phyloP scores from a whole-genome alignment of 768 basidiomycete genomes.

The Lentinula raphanica region DNA sequence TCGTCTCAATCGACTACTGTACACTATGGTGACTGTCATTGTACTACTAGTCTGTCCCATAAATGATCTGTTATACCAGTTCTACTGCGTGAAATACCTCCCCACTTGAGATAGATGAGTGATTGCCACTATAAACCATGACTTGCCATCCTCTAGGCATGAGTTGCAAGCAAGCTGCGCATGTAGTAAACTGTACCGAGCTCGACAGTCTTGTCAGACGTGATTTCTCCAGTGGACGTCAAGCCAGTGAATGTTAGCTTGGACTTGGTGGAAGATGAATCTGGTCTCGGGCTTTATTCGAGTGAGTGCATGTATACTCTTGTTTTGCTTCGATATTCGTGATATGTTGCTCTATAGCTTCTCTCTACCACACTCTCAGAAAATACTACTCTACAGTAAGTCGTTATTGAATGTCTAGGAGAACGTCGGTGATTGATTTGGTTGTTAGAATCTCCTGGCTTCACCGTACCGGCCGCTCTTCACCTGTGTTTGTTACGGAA shows the following conservation, averaged over 20 bases:
- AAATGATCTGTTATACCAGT: no score
- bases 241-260: constrained; percentile 13
- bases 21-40: no score
- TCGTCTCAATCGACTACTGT: no score
- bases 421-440: background rate
- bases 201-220: constrained; percentile 12
- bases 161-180: no score
- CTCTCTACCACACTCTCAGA: background rate
- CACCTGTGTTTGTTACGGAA: background rate
- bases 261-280: background rate
- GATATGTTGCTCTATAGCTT: background rate
- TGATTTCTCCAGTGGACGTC: constrained; percentile 12
- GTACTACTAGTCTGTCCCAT: no score
- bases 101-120: no score
- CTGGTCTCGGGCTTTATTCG: constrained; percentile 9
- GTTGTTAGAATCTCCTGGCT: constrained; percentile 6
- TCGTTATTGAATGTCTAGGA: background rate
- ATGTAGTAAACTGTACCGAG: constrained; percentile 20
- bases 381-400: background rate
- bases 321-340: background rate
- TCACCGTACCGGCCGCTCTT: background rate
- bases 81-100: no score
- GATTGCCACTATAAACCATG: no score
- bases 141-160: no score
- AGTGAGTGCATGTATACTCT: background rate